Base-by-base conservation (phyloP, 768 basidiomycete genomes). In the Boletellus emodensis region DNA sequence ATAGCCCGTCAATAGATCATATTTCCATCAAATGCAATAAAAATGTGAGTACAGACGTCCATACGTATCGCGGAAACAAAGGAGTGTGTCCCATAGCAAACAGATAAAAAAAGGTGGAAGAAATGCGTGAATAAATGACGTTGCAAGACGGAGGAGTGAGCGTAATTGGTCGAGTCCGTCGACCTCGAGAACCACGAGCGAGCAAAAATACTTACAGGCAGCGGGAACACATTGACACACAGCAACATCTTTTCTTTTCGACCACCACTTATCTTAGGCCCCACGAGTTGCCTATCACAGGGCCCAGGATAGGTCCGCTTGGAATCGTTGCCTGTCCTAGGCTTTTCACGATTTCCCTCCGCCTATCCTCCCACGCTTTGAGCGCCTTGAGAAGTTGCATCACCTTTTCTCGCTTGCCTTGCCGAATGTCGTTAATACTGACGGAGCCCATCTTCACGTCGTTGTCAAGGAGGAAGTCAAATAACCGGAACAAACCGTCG, bases 391-490 rank as follows among this genome's bases (percentile, higher is more conserved):
- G 65, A 32, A 98, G 71, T 65, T 92, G 86, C 4, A 85, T 58
- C 53, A 95, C 81, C 73, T 90, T 94, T 40, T 87, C 85, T 42
- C 82, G 75, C 64, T 87, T 90, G 28, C 89, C 90, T 53, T 82
- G 80, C 44, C 90, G 77, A 32, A 98, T 77, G 68, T 98, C 95
- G 63, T 95, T 95, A 70, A 96, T 94, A 59, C 89, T 93, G 30
- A 97, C 86, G 53, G 84, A 82, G 9, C 89, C 94, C 75, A 95
- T 90, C 71, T 87, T 87, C 50, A 94, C 84, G 43, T 93, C 93
- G 53, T 92, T 90, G 60, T 94, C 92, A 41, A 97, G 78, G 48
- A 96, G 70, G 69, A 91, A 94, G 69, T 97, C 94, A 70, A 96
- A 95, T 48, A 95, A 72, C 49, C 81, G 77, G 73, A 95, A 94